Conservation (phyloP, 2,329 filamentous ascomycete species). For the Cordyceps javanica region DNA sequence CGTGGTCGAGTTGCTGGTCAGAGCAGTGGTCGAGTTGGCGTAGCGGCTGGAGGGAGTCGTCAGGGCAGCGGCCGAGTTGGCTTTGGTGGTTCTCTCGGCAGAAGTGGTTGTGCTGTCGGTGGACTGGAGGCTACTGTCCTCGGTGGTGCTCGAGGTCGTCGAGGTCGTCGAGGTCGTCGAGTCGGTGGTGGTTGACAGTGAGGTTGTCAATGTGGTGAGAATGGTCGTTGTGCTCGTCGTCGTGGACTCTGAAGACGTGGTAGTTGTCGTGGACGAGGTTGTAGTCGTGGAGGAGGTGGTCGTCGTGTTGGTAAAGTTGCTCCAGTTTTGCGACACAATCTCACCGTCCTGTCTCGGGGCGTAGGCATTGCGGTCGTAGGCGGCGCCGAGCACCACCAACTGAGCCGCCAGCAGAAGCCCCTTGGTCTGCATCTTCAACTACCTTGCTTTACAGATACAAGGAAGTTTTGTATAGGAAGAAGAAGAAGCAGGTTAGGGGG, state of each 20-base stretch:
- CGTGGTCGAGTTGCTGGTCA: not conserved
- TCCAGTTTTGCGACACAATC: not conserved
- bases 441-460: not conserved
- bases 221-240: not conserved
- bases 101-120: not conserved
- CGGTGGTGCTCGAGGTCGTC: not conserved
- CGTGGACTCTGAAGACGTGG: not conserved
- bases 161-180: not conserved
- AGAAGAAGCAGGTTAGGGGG: not conserved
- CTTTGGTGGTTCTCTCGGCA: not conserved
- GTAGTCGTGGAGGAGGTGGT: slow-evolving; percentile 1
- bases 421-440: slow-evolving; percentile 9
- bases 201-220: not conserved
- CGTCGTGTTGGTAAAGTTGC: slow-evolving; percentile 8
- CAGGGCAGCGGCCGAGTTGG: not conserved
- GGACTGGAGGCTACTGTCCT: not conserved
- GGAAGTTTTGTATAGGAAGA: not conserved
- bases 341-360: slow-evolving; percentile 5
- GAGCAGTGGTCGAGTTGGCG: not conserved
- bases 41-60: no score
- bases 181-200: not conserved
- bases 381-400: not conserved
- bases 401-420: slow-evolving; percentile 6
- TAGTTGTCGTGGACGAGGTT: not conserved
- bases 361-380: not conserved